Base-by-base conservation (phyloP, 169 alveolate species). In the Eimeria sp. region DNA sequence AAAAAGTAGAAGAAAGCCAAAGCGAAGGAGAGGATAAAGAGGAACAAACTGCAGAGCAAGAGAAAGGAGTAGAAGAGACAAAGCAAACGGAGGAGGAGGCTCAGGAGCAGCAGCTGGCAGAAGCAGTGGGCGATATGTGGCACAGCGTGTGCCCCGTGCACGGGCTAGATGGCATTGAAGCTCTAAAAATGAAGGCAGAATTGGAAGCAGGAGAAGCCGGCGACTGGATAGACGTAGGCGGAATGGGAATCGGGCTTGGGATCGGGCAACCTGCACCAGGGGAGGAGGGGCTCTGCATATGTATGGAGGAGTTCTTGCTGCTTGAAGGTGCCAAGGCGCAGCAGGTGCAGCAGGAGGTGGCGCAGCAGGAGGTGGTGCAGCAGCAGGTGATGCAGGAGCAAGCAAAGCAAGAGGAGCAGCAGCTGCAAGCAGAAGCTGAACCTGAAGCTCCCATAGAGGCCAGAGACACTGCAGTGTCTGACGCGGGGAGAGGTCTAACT, bases 171-270 rank as follows among this genome's bases (percentile, higher is more conserved):
- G n/a, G 88, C 52, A 37, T 74, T 30, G 83, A 13, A 33, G 83
- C 54, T 3, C 4, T 4, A 4, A 27, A 43, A 20, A 2, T 30
- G 20, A 49, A 11, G 66, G 18, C 4, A 1, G 68, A 49, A 1
- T 13, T 30, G 1, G 88, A 78, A 37, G 27, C 46, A 2, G n/a
- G 68, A 56, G 88, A 78, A 14, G 66, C 88, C 13, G 88, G 49
- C 68, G 88, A 54, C 60, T 78, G 88, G 88, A 78, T 66, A 49
- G 88, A 78, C 4, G 88, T 78, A 49, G 88, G 71, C 23, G 14
- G 6, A 4, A 43, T 43, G 30, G 14, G 6, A 4, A 43, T 43
- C 49, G 49, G 49, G 49, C 2, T 43, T 43, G 74, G 40, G 40
- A 16, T 6, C 83, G 83, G 18, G 33, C 58, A 16, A 37, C 20